Conservation (phyloP, 176 grass and related monocot genomes). For the Sorghum bicolor region DNA sequence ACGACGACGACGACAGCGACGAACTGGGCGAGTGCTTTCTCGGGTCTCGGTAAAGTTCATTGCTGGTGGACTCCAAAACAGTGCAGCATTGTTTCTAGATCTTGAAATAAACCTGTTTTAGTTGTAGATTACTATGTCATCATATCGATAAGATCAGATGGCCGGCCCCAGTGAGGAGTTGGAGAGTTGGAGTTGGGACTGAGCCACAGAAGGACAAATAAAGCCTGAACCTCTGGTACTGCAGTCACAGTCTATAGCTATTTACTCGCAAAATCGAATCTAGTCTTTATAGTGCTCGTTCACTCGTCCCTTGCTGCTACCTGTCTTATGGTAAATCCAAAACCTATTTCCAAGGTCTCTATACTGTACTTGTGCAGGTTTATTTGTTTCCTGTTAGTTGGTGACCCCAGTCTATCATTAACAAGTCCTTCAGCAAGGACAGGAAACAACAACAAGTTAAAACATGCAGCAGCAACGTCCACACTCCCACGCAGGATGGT, state of each 20-base stretch:
- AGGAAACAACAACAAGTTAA: neutral
- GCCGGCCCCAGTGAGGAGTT: no score
- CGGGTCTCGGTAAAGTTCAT: neutral
- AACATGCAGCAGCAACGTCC: no score
- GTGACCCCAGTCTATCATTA: neutral
- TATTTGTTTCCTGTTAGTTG: neutral
- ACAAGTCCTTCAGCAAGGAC: neutral
- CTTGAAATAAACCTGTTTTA: no score
- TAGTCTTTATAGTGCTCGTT: neutral
- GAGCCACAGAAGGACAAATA: neutral
- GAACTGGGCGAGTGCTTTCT: neutral
- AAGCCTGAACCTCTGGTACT: neutral
- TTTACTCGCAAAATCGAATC: neutral
- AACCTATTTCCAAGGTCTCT: neutral
- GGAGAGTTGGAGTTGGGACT: neutral
- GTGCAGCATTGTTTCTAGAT: no score
- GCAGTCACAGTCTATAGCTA: neutral
- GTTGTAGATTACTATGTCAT: no score
- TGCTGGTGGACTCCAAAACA: no score
- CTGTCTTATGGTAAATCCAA: neutral
- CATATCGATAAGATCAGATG: neutral
- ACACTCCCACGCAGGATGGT: no score
- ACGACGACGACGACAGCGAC: neutral
- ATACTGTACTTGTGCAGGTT: no score
- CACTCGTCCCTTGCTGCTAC: neutral